Percentiles rank a stretch among this genome's conserved stretches.
phyloP scores from a whole-genome alignment of 2,329 filamentous ascomycete genomes.

The Mollisia scopiformis region DNA sequence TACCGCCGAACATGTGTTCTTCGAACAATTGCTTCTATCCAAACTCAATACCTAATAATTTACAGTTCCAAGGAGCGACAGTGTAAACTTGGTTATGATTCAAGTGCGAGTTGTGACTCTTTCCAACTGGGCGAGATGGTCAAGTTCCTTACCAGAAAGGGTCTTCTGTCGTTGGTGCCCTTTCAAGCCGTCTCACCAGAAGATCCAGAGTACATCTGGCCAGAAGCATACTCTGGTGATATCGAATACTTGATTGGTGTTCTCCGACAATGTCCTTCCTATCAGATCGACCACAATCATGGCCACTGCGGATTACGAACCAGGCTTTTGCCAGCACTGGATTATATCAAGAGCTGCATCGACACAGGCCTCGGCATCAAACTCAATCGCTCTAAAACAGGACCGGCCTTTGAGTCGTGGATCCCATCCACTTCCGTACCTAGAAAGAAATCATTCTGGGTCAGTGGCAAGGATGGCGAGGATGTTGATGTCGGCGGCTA shows the following conservation, averaged over 20 bases:
- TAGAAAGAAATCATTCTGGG: slow-evolving; percentile 24
- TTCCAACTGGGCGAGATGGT: slow-evolving; percentile 81
- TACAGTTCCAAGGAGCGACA: slow-evolving; percentile 71
- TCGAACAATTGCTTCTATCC: slow-evolving; percentile 70
- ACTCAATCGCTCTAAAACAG: slow-evolving; percentile 27
- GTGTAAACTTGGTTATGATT: slow-evolving; percentile 76
- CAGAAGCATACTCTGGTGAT: slow-evolving; percentile 55
- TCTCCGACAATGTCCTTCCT: slow-evolving; percentile 68
- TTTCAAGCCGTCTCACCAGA: slow-evolving; percentile 52
- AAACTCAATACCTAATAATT: slow-evolving; percentile 66
- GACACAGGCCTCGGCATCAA: slow-evolving; percentile 37
- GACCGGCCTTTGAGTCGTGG: slow-evolving; percentile 32
- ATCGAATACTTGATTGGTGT: slow-evolving; percentile 61
- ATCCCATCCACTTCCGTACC: not conserved
- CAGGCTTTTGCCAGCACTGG: slow-evolving; percentile 66
- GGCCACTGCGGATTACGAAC: slow-evolving; percentile 72
- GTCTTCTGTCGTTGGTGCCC: slow-evolving; percentile 62
- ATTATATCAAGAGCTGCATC: slow-evolving; percentile 63
- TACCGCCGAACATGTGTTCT: slow-evolving; percentile 68
- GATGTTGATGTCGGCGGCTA: slow-evolving; percentile 21
- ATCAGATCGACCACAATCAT: slow-evolving; percentile 76
- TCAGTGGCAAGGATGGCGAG: slow-evolving; percentile 22
- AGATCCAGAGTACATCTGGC: slow-evolving; percentile 36
- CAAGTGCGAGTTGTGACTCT: slow-evolving; percentile 71
- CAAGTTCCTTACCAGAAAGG: slow-evolving; percentile 67